Evolutionary conservation across 495 filamentous ascomycete species (phyloP).

Genomic region (Penicillium mononematosum): DNA sequence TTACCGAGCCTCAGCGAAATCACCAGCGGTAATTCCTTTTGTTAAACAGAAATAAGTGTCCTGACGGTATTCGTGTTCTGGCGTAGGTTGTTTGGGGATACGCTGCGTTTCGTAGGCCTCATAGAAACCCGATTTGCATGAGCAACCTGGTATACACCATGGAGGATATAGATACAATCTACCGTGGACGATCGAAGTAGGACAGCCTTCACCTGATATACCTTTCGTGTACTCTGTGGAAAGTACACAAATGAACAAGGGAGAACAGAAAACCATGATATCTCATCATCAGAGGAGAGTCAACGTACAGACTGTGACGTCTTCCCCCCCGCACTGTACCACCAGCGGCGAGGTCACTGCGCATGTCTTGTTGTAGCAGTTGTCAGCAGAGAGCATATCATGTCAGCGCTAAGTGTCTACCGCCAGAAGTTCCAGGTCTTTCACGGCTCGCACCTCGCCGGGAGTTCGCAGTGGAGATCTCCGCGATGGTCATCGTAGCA

Average conservation of each 20-base stretch:
- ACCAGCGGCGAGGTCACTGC: conserved; percentile 1
- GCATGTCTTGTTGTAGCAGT: background rate
- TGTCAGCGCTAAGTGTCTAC: background rate
- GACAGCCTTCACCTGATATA: background rate
- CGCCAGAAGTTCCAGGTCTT: background rate
- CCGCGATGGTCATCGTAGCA: background rate
- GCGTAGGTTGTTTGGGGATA: background rate
- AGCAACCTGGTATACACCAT: background rate
- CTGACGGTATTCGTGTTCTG: background rate
- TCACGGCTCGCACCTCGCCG: conserved; percentile 10
- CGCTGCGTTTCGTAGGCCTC: background rate
- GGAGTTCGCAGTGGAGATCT: conserved; percentile 15
- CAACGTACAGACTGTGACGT: background rate
- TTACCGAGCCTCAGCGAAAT: background rate
- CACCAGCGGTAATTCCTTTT: background rate
- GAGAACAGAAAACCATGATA: background rate
- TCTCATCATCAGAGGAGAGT: background rate
- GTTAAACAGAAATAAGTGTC: background rate
- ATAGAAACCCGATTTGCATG: background rate
- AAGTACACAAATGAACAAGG: background rate
- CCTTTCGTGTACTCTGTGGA: background rate
- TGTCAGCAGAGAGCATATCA: background rate
- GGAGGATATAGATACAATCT: background rate
- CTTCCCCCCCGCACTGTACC: conserved; percentile 1
- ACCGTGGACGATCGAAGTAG: background rate